Conservation (phyloP, 768 basidiomycete species). For the Hericium erinaceus region DNA sequence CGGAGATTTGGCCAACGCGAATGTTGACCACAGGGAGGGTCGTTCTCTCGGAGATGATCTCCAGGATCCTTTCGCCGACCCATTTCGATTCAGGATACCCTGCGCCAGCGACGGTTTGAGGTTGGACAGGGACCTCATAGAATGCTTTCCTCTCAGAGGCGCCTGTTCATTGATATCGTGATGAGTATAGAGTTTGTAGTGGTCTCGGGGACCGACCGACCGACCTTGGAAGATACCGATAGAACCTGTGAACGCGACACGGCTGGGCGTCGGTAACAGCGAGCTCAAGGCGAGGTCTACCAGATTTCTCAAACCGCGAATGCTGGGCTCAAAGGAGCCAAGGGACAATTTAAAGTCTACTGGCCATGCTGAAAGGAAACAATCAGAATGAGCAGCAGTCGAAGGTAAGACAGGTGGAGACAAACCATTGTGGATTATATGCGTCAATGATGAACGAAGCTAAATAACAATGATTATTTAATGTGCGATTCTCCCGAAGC, state of each 20-base stretch:
- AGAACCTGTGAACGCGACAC: conserved; percentile 1
- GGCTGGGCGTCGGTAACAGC: neutral
- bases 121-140: neutral
- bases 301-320: conserved; percentile 7
- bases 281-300: conserved; percentile 9
- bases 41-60: neutral
- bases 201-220: neutral
- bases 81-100: conserved; percentile 20
- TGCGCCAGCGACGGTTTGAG: neutral
- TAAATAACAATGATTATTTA: neutral
- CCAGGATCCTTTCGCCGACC: conserved; percentile 7
- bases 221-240: neutral
- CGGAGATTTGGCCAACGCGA: neutral
- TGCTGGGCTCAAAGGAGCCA: conserved; percentile 8
- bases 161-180: neutral
- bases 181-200: neutral
- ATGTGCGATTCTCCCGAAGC: neutral
- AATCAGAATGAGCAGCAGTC: neutral
- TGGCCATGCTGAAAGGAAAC: conserved; percentile 1
- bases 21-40: neutral
- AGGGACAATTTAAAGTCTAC: conserved; percentile 9
- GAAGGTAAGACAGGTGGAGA: neutral
- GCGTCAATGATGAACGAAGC: conserved; percentile 9
- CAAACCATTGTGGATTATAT: conserved; percentile 16
- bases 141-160: neutral